phyloP scores from a whole-genome alignment of 352 stramenopile genomes.

The Halophytophthora batemanensis region DNA sequence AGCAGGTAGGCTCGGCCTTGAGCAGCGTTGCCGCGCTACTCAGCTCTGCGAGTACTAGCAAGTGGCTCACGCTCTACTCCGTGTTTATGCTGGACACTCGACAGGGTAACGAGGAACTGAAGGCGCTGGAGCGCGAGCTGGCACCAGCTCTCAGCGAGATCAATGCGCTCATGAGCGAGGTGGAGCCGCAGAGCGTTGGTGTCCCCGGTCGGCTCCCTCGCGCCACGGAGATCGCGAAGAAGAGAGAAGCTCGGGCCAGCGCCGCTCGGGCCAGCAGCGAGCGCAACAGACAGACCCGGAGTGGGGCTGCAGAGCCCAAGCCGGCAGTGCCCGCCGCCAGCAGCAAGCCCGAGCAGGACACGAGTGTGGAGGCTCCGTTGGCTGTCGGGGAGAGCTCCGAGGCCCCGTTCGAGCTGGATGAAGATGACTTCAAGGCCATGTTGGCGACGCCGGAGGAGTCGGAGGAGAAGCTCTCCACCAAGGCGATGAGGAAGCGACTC shows the following conservation, averaged over 20 bases:
- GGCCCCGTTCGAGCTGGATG: constrained; percentile 31
- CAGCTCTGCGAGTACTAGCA: neutral
- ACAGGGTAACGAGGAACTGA: constrained; percentile 19
- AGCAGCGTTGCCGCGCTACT: neutral
- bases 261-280: neutral
- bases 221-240: constrained; percentile 26
- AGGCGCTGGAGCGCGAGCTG: constrained; percentile 22
- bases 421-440: constrained; percentile 62
- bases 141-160: constrained; percentile 20
- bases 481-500: constrained; percentile 53
- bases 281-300: neutral
- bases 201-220: constrained; percentile 18
- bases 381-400: constrained; percentile 7
- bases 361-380: neutral
- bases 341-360: neutral
- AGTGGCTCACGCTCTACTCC: too few relatives aligned
- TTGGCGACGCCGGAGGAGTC: constrained; percentile 29
- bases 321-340: neutral
- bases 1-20: neutral
- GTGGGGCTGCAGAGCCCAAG: neutral
- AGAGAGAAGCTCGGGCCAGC: constrained; percentile 11
- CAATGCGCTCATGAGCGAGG: constrained; percentile 7
- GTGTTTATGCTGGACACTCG: neutral
- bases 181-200: neutral
- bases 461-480: constrained; percentile 53